Evolutionary conservation across 2,329 filamentous ascomycete genomes (phyloP).

Genomic region (Colletotrichum kahawae): DNA sequence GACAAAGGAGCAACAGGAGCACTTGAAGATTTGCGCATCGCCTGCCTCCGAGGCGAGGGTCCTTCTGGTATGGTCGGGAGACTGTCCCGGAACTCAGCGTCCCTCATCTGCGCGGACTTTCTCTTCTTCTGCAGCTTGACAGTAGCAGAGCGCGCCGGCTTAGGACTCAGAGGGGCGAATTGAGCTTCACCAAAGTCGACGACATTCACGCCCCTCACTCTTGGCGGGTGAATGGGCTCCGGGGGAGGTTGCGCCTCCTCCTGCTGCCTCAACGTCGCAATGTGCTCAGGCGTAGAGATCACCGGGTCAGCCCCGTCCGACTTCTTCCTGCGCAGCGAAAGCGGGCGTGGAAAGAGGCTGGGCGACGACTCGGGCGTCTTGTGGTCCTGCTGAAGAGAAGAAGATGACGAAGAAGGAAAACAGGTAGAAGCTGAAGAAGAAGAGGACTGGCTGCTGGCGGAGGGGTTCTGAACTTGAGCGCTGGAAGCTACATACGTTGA

Average conservation of each 20-base stretch:
- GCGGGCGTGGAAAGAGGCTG: slow-evolving; percentile 26
- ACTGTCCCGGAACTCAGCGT: slow-evolving; percentile 39
- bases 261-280: slow-evolving; percentile 41
- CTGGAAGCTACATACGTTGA: slow-evolving; percentile 56
- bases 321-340: slow-evolving; percentile 23
- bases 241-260: slow-evolving; percentile 33
- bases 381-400: slow-evolving; percentile 23
- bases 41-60: slow-evolving; percentile 47
- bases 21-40: slow-evolving; percentile 39
- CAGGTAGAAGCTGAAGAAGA: background rate
- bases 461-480: background rate
- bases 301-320: slow-evolving; percentile 20
- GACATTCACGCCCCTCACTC: background rate
- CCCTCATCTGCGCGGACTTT: slow-evolving; percentile 28
- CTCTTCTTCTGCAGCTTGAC: slow-evolving; percentile 57
- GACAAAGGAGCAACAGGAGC: slow-evolving; percentile 24
- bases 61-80: slow-evolving; percentile 59
- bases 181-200: slow-evolving; percentile 15
- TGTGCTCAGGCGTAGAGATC: slow-evolving; percentile 38
- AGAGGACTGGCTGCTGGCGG: background rate
- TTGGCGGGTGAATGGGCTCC: background rate
- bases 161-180: slow-evolving; percentile 23
- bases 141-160: slow-evolving; percentile 32
- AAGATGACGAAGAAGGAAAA: background rate
- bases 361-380: slow-evolving; percentile 20